phyloP scores from a whole-genome alignment of 345 rosid genomes.

The Stellera chamaejasme region DNA sequence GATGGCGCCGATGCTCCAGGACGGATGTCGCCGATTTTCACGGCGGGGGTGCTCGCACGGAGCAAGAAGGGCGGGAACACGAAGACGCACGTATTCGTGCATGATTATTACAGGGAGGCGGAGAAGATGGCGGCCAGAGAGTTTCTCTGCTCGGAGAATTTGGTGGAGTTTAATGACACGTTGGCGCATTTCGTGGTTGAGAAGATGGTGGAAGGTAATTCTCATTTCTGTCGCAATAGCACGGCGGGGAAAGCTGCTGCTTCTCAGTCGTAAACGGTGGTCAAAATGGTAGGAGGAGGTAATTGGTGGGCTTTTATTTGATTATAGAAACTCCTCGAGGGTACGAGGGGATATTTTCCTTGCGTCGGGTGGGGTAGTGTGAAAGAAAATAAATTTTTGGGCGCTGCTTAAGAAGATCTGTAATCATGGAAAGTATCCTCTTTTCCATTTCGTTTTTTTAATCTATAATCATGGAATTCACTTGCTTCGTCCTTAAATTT shows the following conservation, averaged over 20 bases:
- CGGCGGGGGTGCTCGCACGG: slow-evolving; percentile 85
- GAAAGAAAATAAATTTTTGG: slow-evolving; percentile 14
- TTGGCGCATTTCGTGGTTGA: slow-evolving; percentile 89
- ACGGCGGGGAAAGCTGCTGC: slow-evolving; percentile 3
- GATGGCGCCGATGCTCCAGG: slow-evolving; percentile 67
- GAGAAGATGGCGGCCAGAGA: slow-evolving; percentile 78
- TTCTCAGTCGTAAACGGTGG: too few species aligned
- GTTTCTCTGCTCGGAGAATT: slow-evolving; percentile 77
- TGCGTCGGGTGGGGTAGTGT: slow-evolving; percentile 1
- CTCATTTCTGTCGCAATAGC: slow-evolving; percentile 40
- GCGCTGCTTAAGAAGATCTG: background rate
- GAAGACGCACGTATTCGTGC: slow-evolving; percentile 79
- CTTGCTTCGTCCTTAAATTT: too few species aligned
- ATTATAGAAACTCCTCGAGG: too few species aligned
- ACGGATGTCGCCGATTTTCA: slow-evolving; percentile 84
- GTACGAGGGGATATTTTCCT: background rate
- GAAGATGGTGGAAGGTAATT: slow-evolving; percentile 56
- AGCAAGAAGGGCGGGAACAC: slow-evolving; percentile 68
- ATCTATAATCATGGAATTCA: too few species aligned
- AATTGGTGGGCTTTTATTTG: too few species aligned
- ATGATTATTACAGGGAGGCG: slow-evolving; percentile 72
- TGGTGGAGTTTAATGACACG: slow-evolving; percentile 53
- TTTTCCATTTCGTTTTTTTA: too few species aligned
- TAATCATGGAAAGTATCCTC: background rate
- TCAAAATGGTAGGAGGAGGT: too few species aligned